A percentile compares a stretch with the other conserved stretches of the same genome.
phyloP scores from a whole-genome alignment of 805 yeast species.

The Ogataea ramenticola region DNA sequence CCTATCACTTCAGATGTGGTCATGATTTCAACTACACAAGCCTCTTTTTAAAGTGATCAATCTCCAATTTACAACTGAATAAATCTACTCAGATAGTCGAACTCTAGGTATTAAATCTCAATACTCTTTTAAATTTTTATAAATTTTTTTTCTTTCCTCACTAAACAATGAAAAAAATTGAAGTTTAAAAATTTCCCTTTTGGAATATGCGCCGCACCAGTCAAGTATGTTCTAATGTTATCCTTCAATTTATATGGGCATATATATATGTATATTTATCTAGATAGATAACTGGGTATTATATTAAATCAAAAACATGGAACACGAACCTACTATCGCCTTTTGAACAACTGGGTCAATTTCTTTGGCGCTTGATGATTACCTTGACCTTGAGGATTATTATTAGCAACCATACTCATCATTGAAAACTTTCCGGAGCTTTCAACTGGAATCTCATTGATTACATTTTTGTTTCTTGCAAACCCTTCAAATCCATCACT shows the following conservation, averaged over 20 bases:
- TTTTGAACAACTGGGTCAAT: slow-evolving; percentile 22
- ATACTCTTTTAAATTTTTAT: background rate
- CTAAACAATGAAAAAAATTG: too few relatives aligned
- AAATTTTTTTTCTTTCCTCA: too few relatives aligned
- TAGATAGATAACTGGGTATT: background rate
- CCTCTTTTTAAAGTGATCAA: too few relatives aligned
- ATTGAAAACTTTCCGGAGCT: slow-evolving; percentile 22
- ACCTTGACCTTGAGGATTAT: background rate
- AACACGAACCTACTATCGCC: slow-evolving; percentile 9
- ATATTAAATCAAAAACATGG: too few relatives aligned
- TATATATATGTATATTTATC: background rate
- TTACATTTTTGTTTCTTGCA: slow-evolving; percentile 9
- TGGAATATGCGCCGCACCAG: too few relatives aligned
- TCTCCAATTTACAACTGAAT: too few relatives aligned
- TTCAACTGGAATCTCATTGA: slow-evolving; percentile 12
- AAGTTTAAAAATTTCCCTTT: too few relatives aligned
- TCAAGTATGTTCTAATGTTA: too few relatives aligned
- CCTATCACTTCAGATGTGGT: background rate
- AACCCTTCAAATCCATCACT: slow-evolving; percentile 16
- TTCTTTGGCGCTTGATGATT: slow-evolving; percentile 9
- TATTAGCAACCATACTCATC: slow-evolving; percentile 21
- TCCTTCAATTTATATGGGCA: too few relatives aligned
- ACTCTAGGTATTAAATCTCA: too few relatives aligned
- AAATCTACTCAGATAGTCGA: too few relatives aligned
- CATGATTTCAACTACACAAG: too few relatives aligned